Conservation (phyloP, 192 early-diverging fungal genomes). For the Haplosporangium gracile region DNA sequence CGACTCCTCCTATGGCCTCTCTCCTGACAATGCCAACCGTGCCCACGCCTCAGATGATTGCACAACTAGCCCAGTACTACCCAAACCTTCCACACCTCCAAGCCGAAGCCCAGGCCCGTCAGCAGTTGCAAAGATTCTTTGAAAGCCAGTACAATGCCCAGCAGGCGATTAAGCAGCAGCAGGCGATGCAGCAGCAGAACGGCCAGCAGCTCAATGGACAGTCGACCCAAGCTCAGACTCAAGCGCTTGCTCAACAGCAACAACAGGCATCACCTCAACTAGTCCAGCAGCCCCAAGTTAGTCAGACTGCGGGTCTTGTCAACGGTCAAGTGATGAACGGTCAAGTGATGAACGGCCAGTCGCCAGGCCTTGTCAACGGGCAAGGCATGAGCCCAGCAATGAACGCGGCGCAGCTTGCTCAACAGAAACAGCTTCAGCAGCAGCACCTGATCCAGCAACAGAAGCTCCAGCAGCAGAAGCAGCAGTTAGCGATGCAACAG, state of each 20-base stretch:
- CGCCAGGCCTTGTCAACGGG: constrained; percentile 13
- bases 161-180: constrained; percentile 23
- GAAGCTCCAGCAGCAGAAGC: constrained; percentile 34
- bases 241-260: neutral
- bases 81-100: constrained; percentile 39
- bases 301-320: constrained; percentile 8
- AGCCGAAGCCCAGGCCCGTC: constrained; percentile 47
- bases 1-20: constrained; percentile 34
- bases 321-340: constrained; percentile 44
- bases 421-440: constrained; percentile 35
- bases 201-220: constrained; percentile 42
- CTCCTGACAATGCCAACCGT: constrained; percentile 33
- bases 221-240: constrained; percentile 3
- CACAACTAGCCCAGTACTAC: constrained; percentile 45
- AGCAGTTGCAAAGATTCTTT: constrained; percentile 58
- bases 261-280: constrained; percentile 52
- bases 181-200: constrained; percentile 32
- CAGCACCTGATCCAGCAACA: constrained; percentile 39
- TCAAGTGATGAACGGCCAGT: constrained; percentile 7
- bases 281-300: constrained; percentile 14
- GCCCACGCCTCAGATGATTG: constrained; percentile 49
- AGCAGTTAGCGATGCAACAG: constrained; percentile 20
- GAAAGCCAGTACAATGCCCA: constrained; percentile 48
- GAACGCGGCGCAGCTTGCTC: constrained; percentile 32
- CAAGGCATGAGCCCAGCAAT: constrained; percentile 33